Percentiles rank a stretch among this genome's conserved stretches.
Evolutionary conservation across 2,329 filamentous ascomycete species (phyloP).

Genomic region (Hypoxylon sp.): DNA sequence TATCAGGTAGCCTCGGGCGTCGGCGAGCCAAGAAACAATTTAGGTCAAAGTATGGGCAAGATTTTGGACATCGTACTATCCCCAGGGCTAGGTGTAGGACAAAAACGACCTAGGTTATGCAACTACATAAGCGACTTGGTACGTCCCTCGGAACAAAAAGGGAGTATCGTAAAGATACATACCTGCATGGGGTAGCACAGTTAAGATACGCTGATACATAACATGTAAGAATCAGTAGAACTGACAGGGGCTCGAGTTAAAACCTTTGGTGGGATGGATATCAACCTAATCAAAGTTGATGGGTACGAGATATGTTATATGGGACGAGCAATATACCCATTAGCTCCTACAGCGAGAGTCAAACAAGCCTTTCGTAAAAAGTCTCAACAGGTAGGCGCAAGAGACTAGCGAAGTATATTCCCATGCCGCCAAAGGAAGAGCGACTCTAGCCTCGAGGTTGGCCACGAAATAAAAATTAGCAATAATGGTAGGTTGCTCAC

Average conservation of each 20-base stretch:
- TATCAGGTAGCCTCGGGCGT: neutral
- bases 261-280: neutral
- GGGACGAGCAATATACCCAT: neutral
- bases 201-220: neutral
- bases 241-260: neutral
- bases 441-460: neutral
- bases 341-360: neutral
- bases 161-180: neutral
- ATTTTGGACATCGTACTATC: no score
- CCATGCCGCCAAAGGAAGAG: neutral
- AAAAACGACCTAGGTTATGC: neutral
- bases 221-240: neutral
- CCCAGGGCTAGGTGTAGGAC: no score
- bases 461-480: neutral
- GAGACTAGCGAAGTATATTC: neutral
- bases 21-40: neutral
- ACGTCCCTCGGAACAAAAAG: neutral
- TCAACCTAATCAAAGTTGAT: neutral
- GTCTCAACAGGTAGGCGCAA: neutral
- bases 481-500: slow-evolving; percentile 6
- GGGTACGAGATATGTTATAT: neutral
- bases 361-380: neutral
- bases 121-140: neutral
- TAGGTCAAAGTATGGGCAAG: neutral
- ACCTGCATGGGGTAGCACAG: neutral